A percentile compares a stretch with the other conserved stretches of the same genome.
These are phyloP conservation scores for Yamadazyma diddensiae DNA, from an alignment of 1,139 yeast genomes.

Conservation along the genomic window DNA sequence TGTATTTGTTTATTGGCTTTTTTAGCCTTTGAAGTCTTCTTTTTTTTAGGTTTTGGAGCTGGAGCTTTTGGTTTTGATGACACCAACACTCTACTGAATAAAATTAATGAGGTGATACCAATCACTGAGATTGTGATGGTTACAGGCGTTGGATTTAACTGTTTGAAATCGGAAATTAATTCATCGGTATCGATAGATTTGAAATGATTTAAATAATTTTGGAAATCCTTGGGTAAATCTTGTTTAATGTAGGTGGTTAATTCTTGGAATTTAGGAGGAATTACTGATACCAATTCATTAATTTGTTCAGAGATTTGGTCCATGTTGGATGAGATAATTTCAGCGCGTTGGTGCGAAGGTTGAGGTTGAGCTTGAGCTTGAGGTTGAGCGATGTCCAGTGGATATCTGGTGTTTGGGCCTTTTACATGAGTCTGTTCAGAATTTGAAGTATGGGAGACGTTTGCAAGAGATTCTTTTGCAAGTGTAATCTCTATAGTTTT, in stretches of 20 bases:
- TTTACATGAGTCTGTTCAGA: too few species aligned
- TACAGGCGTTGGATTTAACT: conserved; percentile 30
- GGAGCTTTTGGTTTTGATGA: conserved; percentile 8
- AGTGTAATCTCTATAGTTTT: too few species aligned
- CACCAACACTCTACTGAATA: conserved; percentile 18
- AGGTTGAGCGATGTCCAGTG: too few species aligned
- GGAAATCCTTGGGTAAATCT: conserved; percentile 11
- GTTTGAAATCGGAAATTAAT: conserved; percentile 28
- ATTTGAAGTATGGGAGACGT: too few species aligned
- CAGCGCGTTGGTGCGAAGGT: too few species aligned
- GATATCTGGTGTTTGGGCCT: too few species aligned
- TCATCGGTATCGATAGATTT: conserved; percentile 18
- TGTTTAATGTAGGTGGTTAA: conserved; percentile 8
- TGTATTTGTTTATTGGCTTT: conserved; percentile 42
- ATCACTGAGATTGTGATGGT: conserved; percentile 35
- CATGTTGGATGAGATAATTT: conserved; percentile 6
- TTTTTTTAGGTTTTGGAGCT: conserved; percentile 25
- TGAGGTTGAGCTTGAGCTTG: too few species aligned
- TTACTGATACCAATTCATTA: conserved; percentile 10
- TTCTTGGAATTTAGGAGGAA: conserved; percentile 12
- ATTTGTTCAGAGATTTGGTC: conserved; percentile 9
- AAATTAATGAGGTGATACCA: conserved; percentile 26
- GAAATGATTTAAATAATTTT: conserved; percentile 10
- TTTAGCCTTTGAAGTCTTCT: conserved; percentile 40
- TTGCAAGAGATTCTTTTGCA: too few species aligned